Base-by-base conservation (phyloP, 768 basidiomycete genomes). In the Tulasnella sp. region DNA sequence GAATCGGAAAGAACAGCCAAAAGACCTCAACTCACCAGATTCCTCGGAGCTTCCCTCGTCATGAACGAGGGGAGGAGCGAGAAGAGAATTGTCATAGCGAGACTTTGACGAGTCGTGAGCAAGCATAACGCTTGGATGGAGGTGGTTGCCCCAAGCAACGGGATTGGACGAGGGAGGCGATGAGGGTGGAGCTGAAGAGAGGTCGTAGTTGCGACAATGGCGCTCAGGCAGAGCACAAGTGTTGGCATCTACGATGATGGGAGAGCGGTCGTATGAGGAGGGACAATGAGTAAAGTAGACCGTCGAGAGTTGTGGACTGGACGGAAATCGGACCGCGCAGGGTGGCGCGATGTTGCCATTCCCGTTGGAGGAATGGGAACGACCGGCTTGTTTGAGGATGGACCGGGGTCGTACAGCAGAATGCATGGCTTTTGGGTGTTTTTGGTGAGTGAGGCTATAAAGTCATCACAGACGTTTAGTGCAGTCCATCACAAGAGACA, bases 11-110 rank as follows among this genome's bases (percentile, higher is more conserved):
- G 45, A 28, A 25, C 19, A 51, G 20, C 37, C 27, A 29, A 41
- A 37, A 51, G 29, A 16, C 27, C 28, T 40, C 37, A 28, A 51
- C 49, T 28, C 40, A 51, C 49, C 49, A 28, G 37, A 44, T 19
- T 51, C 49, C 34, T 51, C 49, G 27, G 49, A 51, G 49, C 49
- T 51, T 25, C 27, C 49, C 22, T 51, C 49, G 25, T 51, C 49
- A 25, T 28, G 35, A 16, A 42, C 31, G 39, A 51, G 33, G 28
- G 37, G 27, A 13, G 49, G 49, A 28, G 37, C 31, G 27, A 29
- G 39, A 32, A 9, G 35, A 16, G 22, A 5, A 39, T 10, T 27
- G 25, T 40, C 39, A n/a, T 25, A 20, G 27, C 27, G 19, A 10
- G 19, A 16, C 19, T 40, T 25, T n/a, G 39, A 40, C n/a, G 39